Evolutionary conservation across 495 filamentous ascomycete genomes (phyloP).

Genomic region (Penicillium goetzii): DNA sequence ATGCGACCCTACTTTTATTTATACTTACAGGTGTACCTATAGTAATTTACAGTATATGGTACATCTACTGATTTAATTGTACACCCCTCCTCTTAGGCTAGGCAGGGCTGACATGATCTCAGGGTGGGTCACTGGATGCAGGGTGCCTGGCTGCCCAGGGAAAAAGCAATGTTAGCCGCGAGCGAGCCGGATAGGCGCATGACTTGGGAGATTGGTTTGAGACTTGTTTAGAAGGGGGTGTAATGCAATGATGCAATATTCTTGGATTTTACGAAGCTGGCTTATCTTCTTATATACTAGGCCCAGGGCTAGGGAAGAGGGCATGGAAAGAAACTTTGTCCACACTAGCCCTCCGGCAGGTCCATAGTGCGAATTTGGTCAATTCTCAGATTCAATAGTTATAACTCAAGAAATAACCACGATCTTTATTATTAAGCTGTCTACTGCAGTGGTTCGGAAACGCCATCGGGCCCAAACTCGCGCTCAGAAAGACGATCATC

Average conservation of each 20-base stretch:
- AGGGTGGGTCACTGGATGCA: background rate
- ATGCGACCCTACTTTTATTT: background rate
- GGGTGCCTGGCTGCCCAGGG: constrained; percentile 8
- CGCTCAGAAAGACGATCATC: background rate
- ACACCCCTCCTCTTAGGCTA: background rate
- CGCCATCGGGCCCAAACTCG: background rate
- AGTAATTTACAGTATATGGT: too few relatives aligned
- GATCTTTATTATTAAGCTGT: background rate
- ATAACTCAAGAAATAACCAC: background rate
- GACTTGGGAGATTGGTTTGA: constrained; percentile 2
- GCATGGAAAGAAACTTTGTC: too few relatives aligned
- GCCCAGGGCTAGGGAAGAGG: too few relatives aligned
- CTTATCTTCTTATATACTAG: background rate
- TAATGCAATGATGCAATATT: background rate
- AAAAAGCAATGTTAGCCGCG: constrained; percentile 6
- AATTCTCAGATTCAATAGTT: background rate
- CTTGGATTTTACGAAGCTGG: background rate
- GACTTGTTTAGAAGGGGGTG: constrained; percentile 4
- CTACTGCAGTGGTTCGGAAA: background rate
- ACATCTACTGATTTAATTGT: background rate
- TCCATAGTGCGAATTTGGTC: background rate
- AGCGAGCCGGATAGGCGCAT: constrained; percentile 11
- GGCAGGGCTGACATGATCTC: background rate
- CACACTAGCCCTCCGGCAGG: background rate
- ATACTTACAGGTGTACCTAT: background rate